Percentiles rank a stretch among this genome's conserved stretches.
phyloP scores from a whole-genome alignment of 257 asterid species.

The Ophiorrhiza pumila region DNA sequence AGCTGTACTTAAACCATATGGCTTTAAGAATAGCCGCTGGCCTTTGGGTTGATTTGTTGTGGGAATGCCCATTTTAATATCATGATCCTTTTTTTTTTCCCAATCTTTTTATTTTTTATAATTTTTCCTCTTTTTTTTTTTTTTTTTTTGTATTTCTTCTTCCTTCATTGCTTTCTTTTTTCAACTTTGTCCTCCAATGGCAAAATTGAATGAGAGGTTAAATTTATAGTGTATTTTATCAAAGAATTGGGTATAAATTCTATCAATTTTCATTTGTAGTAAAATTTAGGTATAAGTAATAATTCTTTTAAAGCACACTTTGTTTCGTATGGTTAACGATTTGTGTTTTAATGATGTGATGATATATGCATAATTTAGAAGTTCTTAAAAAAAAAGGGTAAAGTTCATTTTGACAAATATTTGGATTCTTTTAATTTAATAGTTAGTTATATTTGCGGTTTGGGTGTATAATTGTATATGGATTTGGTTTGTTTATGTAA shows the following conservation, averaged over 20 bases:
- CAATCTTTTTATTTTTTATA: no score
- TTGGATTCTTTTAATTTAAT: not conserved
- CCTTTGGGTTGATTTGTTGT: not conserved
- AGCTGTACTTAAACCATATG: not conserved
- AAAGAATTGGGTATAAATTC: not conserved
- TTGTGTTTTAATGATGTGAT: not conserved
- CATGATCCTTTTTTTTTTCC: not conserved
- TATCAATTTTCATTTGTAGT: not conserved
- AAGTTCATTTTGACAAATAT: no score
- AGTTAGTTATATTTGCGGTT: not conserved
- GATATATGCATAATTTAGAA: no score
- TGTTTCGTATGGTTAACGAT: not conserved
- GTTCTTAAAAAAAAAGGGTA: no score
- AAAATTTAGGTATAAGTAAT: not conserved
- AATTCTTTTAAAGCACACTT: not conserved
- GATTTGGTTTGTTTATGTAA: not conserved
- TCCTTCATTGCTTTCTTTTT: not conserved
- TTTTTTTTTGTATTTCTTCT: not conserved
- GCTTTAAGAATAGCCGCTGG: not conserved
- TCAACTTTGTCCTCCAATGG: no score
- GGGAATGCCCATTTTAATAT: conserved; percentile 1
- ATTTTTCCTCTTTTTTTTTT: not conserved
- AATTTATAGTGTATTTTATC: not conserved
- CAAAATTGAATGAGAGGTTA: not conserved
- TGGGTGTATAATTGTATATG: no score